Evolutionary conservation across 148 eudicot genomes (phyloP), one percentile per base, ranked within the genome.

Genomic region (Cornus florida): DNA sequence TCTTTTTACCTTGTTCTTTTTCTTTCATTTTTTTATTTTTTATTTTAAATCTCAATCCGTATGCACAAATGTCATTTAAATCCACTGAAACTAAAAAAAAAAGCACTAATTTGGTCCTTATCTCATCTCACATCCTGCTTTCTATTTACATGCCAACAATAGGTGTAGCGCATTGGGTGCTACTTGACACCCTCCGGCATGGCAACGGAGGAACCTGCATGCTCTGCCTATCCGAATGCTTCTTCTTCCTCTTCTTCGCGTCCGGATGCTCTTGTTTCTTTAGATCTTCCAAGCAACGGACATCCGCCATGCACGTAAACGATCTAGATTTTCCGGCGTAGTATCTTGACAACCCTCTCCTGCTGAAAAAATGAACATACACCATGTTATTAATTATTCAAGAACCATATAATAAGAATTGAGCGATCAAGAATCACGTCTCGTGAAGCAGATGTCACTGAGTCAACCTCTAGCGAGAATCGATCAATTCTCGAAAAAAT

Each of bases 261-360:
- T 39, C 43, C 1, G 84, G 80, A 12, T 28, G 72, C 17, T 77
- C 73, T 72, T 77, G 41, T 57, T 82, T 82, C 72, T 82, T 73
- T 16, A 82, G 75, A 77, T 80, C 82, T 56, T 75, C 84, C 66
- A 82, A 56, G 69, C 73, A 77, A n/a, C 39, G 68, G 13, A 72
- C 84, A 19, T 82, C 80, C 0, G 16, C 65, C 71, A 82, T 77
- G 67, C 76, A 22, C 32, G 59, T 38, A 57, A 76, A 82, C 7
- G 84, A 77, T 77, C 77, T 82, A 1, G 84, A 72, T 72, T 82
- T 69, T 3, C 80, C 84, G 0, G 84, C 56, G 53, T 82, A 82
- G 23, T 64, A 82, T 72, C 71, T 82, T 35, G 84, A 82, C 60
- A 77, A 82, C 23, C 84, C 84, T 67, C 84, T 82, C 69, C 76